Evolutionary conservation across 176 grass and related monocot genomes (phyloP).

Genomic region (Oryza meyeriana): DNA sequence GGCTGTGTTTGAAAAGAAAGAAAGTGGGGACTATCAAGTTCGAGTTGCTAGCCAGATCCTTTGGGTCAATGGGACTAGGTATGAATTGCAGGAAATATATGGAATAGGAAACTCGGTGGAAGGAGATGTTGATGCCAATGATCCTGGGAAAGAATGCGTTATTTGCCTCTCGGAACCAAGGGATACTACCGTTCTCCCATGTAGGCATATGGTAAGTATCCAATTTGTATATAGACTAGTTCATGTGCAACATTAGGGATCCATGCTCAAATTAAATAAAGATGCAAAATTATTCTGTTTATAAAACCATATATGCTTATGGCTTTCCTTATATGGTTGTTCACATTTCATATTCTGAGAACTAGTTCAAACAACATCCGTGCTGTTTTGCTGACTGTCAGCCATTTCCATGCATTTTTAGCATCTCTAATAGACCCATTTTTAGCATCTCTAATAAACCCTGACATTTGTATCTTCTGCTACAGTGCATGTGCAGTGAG

Average conservation of each 20-base stretch:
- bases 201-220: slow-evolving; percentile 91
- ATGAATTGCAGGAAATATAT: slow-evolving; percentile 97
- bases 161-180: slow-evolving; percentile 95
- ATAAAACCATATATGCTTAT: not conserved
- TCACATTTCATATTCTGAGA: not conserved
- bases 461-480: slow-evolving; percentile 21
- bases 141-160: slow-evolving; percentile 96
- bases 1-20: slow-evolving; percentile 91
- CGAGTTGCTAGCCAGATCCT: slow-evolving; percentile 88
- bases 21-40: slow-evolving; percentile 70
- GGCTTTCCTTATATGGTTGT: not conserved
- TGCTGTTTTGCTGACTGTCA: not conserved
- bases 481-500: slow-evolving; percentile 96
- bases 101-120: slow-evolving; percentile 95
- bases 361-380: not conserved
- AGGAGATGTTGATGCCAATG: slow-evolving; percentile 76
- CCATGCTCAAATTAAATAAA: not conserved
- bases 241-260: not conserved
- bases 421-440: not conserved
- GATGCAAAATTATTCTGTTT: not conserved
- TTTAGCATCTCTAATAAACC: slow-evolving; percentile 7
- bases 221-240: not conserved
- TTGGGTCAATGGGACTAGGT: slow-evolving; percentile 82
- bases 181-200: slow-evolving; percentile 96
- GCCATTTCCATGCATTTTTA: not conserved